Conservation (phyloP, 345 rosid species). For the Hirschfeldia incana region DNA sequence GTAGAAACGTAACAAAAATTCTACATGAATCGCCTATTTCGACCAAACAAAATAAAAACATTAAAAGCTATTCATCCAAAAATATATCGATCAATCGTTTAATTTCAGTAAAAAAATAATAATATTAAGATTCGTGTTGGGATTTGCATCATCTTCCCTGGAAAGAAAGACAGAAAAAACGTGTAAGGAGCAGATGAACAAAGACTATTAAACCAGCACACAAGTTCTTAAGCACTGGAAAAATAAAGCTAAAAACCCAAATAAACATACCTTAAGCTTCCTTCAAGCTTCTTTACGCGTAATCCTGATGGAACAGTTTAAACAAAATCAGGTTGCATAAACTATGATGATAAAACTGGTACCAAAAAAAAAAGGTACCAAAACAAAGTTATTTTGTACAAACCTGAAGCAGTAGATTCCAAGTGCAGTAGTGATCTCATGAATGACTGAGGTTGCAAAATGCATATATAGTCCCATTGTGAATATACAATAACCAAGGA, state of each 20-base stretch:
- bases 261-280: slow-evolving; percentile 18
- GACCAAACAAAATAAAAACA: slow-evolving; percentile 22
- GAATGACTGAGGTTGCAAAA: slow-evolving; percentile 88
- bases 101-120: not conserved
- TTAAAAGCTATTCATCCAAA: slow-evolving; percentile 32
- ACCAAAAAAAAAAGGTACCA: too few species aligned
- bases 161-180: not conserved
- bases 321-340: not conserved
- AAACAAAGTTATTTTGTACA: not conserved
- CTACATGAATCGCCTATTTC: slow-evolving; percentile 25
- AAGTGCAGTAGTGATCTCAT: slow-evolving; percentile 90
- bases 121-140: slow-evolving; percentile 29
- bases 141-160: slow-evolving; percentile 36
- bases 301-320: slow-evolving; percentile 49
- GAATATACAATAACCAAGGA: slow-evolving; percentile 85
- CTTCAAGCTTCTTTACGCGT: slow-evolving; percentile 92
- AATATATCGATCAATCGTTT: slow-evolving; percentile 29
- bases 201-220: not conserved
- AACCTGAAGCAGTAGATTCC: slow-evolving; percentile 99
- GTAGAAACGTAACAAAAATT: slow-evolving; percentile 14
- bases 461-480: slow-evolving; percentile 81
- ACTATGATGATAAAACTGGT: not conserved
- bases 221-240: not conserved
- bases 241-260: not conserved
- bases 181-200: not conserved